phyloP scores from a whole-genome alignment of 106 monocot genomes.

The Allium cepa region DNA sequence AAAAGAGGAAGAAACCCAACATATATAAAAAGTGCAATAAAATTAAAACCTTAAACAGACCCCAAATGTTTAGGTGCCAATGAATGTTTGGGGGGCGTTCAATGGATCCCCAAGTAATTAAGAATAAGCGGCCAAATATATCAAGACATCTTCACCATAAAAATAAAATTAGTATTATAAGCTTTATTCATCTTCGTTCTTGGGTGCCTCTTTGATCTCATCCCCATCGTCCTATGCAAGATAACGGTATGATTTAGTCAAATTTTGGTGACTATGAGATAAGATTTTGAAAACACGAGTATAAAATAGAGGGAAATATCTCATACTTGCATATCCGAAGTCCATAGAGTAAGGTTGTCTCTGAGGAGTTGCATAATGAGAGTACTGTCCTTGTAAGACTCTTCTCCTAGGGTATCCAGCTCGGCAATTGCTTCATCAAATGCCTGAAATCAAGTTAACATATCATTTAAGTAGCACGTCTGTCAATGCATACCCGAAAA shows the following conservation, averaged over 20 bases:
- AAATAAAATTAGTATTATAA: too few relatives aligned
- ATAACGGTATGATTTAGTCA: not conserved
- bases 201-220: conserved; percentile 18
- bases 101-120: too few relatives aligned
- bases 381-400: not conserved
- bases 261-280: not conserved
- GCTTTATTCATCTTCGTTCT: conserved; percentile 6
- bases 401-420: not conserved
- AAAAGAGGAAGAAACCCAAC: too few relatives aligned
- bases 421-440: conserved; percentile 3
- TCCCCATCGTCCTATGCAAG: conserved; percentile 20
- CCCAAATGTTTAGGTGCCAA: too few relatives aligned
- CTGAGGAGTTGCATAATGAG: not conserved
- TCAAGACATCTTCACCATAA: too few relatives aligned
- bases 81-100: too few relatives aligned
- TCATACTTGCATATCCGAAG: not conserved
- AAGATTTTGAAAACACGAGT: not conserved
- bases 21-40: too few relatives aligned
- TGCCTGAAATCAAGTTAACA: not conserved
- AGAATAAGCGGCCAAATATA: too few relatives aligned
- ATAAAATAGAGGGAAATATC: too few relatives aligned
- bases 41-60: too few relatives aligned
- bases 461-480: not conserved
- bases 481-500: too few relatives aligned
- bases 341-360: not conserved